Base-by-base conservation (phyloP, 176 grass and related monocot genomes). In the Oryza meyeriana region DNA sequence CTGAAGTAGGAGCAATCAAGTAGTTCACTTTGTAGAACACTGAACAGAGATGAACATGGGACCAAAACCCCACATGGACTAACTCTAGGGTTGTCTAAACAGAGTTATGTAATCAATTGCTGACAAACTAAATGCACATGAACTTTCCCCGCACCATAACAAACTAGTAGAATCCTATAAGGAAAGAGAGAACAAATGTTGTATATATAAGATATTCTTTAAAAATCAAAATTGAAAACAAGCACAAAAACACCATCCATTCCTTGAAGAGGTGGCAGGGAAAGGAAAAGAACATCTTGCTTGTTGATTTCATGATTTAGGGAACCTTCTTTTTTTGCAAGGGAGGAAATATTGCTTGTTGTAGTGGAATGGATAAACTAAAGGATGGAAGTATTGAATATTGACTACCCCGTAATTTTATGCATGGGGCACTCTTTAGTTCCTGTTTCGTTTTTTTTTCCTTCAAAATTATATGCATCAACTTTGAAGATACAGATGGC, bases 11-110 rank as follows among this genome's bases (percentile, higher is more conserved):
- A 55, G 41, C 4, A 80, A 69, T 31, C 34, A 76, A 71, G 61
- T 73, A 45, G 66, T 81, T 58, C 65, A 59, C 34, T 70, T 70
- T 70, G 32, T 69, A 20, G 6, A 80, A 34, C 13, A 80, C 64
- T 28, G 25, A 61, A 61, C 5, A 61, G 48, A 81, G 66, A 66
- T n/a, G n/a, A 32, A 40, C 27, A 28, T 29, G 27, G 41, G 77
- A 25, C 58, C 79, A 67, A 81, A 81, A 81, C 22, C 20, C 20
- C 18, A 55, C 7, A 45, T 35, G 8, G 69, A 66, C 28, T 78
- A 71, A 4, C n/a, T 30, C 24, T 47, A 66, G 29, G 32, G 2
- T 73, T 79, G 27, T 59, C 68, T 79, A 78, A 83, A 71, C 14
- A 45, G 32, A 61, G 61, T 13, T 24, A 28, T n/a, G 57, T 58